Evolutionary conservation across 139 green algal species (phyloP), one percentile per base, ranked within the genome.

Genomic region (Haematococcus lacustris): DNA sequence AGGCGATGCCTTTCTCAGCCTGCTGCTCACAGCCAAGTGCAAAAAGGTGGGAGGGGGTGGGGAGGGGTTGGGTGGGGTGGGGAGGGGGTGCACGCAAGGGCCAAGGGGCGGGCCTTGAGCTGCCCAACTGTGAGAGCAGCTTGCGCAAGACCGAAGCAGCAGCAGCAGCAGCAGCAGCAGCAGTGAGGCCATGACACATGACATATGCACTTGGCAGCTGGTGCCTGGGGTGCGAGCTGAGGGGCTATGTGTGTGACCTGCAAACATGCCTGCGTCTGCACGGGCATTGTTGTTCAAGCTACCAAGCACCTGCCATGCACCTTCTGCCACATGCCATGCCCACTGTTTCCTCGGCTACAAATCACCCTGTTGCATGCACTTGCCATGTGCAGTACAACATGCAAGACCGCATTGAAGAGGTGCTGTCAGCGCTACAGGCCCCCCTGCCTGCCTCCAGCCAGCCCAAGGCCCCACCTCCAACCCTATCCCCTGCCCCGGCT

Each of bases 1-100:
- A 25, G 60, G 63, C 5, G 82, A 93, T 74, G 28, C 65, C 32
- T 98, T 92, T 92, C 80, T 98, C 51, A 39, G 66, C 47, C 79
- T 93, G 73, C 73, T 97, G 75, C 95, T 97, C 77, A 74, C 73
- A 40, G 79, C 65, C 17, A 73, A 73, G 28, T 89, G 82, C 77
- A 90, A 90, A 38, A 90, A 89, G 83, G 84, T 88, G 73, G 3
- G 70, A 9, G 4, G 66, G 66, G 63, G 25, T 4, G 66, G 66
- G 63, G 26, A 25, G 30, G 63, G 63, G 34, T 9, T 39, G 32
- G 63, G 47, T 70, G 63, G 25, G 37, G 35, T 47, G 41, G 43
- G 0, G 47, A 4, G 2, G 68, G 0, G 38, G 3, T 25, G 65
- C 38, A 5, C 38, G 0, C n/a, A 38, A 37, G 63, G 1, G 37